A percentile compares a stretch with the other conserved stretches of the same genome.
Conservation (phyloP, 116 monocot genomes). For the Posidonia oceanica region DNA sequence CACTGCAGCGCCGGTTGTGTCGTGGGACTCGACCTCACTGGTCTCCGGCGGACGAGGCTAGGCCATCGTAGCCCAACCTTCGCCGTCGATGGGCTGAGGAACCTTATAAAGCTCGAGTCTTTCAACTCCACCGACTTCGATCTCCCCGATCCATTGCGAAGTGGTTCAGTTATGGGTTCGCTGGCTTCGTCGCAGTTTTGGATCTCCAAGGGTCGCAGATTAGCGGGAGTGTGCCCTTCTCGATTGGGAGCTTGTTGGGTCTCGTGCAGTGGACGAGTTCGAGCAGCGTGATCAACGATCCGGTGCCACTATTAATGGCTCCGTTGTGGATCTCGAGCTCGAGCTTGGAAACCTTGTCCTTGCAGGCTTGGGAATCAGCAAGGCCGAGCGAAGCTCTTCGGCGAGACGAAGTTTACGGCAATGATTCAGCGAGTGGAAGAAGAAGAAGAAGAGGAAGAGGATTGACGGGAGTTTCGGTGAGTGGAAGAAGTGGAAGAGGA, state of each 20-base stretch:
- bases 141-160: conserved; percentile 67
- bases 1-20: conserved; percentile 48
- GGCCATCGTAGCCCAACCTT: conserved; percentile 44
- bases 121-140: conserved; percentile 60
- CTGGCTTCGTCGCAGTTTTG: conserved; percentile 22
- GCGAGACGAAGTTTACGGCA: too few species aligned
- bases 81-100: conserved; percentile 59
- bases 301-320: too few species aligned
- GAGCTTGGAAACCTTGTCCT: too few species aligned
- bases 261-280: conserved; percentile 5
- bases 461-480: too few species aligned
- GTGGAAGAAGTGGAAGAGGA: too few species aligned
- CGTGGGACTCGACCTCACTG: conserved; percentile 28
- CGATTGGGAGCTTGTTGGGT: conserved; percentile 11
- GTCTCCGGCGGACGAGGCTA: conserved; percentile 53
- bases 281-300: too few species aligned
- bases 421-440: too few species aligned
- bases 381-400: too few species aligned
- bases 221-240: too few species aligned
- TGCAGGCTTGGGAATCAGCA: too few species aligned
- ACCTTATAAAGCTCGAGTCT: conserved; percentile 40
- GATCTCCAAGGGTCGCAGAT: conserved; percentile 19
- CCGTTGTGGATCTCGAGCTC: too few species aligned
- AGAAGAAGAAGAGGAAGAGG: too few species aligned
- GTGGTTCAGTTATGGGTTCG: conserved; percentile 40